Evolutionary conservation across 2,329 filamentous ascomycete species (phyloP).

Genomic region (Lecanicillium sp.): DNA sequence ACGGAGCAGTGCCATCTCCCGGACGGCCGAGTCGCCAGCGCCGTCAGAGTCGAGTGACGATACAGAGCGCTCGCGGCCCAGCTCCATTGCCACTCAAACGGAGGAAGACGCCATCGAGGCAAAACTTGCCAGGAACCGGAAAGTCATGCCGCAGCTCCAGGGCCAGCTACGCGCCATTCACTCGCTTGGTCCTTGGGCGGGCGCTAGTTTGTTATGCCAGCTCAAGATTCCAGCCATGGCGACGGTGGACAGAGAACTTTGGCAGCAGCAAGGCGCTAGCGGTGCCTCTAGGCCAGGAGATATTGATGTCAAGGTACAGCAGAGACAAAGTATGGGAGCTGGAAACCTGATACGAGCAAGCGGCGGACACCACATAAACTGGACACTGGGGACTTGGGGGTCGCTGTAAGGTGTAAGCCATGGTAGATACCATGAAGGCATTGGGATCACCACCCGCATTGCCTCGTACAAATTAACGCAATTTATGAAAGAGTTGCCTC

Average conservation of each 20-base stretch:
- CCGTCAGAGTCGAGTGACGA: conserved; percentile 22
- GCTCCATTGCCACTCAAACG: conserved; percentile 20
- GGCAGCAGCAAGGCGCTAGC: conserved; percentile 58
- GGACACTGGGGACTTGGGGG: conserved; percentile 60
- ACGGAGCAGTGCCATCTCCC: conserved; percentile 24
- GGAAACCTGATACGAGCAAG: conserved; percentile 38
- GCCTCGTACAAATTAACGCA: no score
- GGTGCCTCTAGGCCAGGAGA: conserved; percentile 57
- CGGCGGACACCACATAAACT: conserved; percentile 40
- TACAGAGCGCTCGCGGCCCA: conserved; percentile 17
- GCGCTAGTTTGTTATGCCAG: conserved; percentile 63
- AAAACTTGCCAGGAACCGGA: conserved; percentile 30
- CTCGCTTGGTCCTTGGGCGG: conserved; percentile 67
- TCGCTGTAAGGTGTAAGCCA: conserved; percentile 30
- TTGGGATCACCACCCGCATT: no score
- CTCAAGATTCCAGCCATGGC: conserved; percentile 64
- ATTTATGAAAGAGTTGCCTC: background rate
- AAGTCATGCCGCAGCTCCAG: conserved; percentile 38
- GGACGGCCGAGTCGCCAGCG: conserved; percentile 15
- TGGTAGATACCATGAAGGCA: background rate
- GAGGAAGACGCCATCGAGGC: conserved; percentile 30
- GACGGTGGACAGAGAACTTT: conserved; percentile 65
- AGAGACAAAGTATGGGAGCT: conserved; percentile 59
- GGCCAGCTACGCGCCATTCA: conserved; percentile 61
- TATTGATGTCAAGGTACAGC: conserved; percentile 50